phyloP scores from a whole-genome alignment of 306 rosid species.

The Fragaria ananassa region DNA sequence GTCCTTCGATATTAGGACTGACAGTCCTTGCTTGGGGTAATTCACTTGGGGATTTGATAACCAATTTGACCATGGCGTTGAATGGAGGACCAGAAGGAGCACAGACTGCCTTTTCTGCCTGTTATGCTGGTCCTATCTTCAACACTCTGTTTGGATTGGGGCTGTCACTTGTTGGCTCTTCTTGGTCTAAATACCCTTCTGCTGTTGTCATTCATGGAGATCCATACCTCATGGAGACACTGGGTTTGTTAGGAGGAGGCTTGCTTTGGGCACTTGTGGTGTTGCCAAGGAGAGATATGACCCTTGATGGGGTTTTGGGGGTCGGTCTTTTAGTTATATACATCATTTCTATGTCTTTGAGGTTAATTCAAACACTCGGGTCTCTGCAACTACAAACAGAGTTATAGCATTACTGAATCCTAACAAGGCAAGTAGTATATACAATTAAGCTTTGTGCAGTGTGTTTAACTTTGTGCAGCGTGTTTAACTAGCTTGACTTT shows the following conservation, averaged over 20 bases:
- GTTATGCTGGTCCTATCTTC: slow-evolving; percentile 86
- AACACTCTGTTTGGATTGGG: slow-evolving; percentile 75
- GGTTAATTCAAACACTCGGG: slow-evolving; percentile 39
- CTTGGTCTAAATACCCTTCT: slow-evolving; percentile 52
- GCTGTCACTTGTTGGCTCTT: slow-evolving; percentile 47
- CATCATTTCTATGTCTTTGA: slow-evolving; percentile 48
- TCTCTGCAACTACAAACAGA: neutral
- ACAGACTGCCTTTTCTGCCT: slow-evolving; percentile 74
- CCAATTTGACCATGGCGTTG: slow-evolving; percentile 73
- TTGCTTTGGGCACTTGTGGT: slow-evolving; percentile 75
- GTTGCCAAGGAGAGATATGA: slow-evolving; percentile 55
- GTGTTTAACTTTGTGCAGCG: neutral
- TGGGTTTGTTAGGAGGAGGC: slow-evolving; percentile 53
- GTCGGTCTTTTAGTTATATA: slow-evolving; percentile 59
- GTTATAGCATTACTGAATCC: neutral
- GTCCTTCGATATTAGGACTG: slow-evolving; percentile 68
- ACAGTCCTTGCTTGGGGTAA: slow-evolving; percentile 93
- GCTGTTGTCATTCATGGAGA: slow-evolving; percentile 41
- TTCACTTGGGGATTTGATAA: slow-evolving; percentile 72
- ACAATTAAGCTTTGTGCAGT: neutral
- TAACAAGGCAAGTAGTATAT: neutral
- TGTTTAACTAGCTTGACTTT: neutral
- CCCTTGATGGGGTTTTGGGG: slow-evolving; percentile 38
- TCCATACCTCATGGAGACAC: slow-evolving; percentile 41
- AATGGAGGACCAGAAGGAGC: slow-evolving; percentile 74